Evolutionary conservation across 305 asterid species (phyloP), one percentile per base, ranked within the genome.

Genomic region (Fraxinus albicans): DNA sequence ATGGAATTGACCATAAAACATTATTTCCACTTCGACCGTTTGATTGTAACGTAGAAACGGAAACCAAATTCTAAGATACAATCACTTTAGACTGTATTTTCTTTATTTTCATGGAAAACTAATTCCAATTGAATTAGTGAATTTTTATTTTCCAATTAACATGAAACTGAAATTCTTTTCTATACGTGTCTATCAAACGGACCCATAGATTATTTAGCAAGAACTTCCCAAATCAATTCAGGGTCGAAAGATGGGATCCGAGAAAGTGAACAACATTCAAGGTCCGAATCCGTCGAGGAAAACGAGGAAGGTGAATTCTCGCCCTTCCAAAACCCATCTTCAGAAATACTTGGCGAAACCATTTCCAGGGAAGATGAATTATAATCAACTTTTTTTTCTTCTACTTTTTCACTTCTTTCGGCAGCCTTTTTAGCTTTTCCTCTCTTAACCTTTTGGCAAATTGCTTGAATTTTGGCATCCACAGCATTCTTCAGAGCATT

Each of bases 241-340:
- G 96, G 95, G 77, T 95, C 98, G 86, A 86, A 93, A 34, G 98
- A 95, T 75, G 98, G 95, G 83, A 95, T 78, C 50, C 97, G 89
- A 27, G 94, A 90, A 10, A 95, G 90, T 75, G 93, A 90, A 76
- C 88, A 94, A 31, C 87, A 93, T 47, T 92, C 95, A 17, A 85
- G 58, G 8, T 86, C 92, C 81, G 82, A 34, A 1, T 84, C 93
- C 86, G 47, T 75, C 27, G 83, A 87, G 31, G 84, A 77, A 27
- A 33, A 33, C 35, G 35, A 33, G 5, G 35, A 33, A 33, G 86
- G 79, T 8, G 93, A 91, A 38, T 78, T 77, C 29, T 87, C 86
- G 1, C 87, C 79, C 81, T 83, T 86, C 90, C 88, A 82, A 7
- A 89, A 21, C 53, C 86, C 92, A 50, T 93, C 92, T 23, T 88